Evolutionary conservation across 768 basidiomycete species (phyloP).

Genomic region (Cystobasidium tubakii): DNA sequence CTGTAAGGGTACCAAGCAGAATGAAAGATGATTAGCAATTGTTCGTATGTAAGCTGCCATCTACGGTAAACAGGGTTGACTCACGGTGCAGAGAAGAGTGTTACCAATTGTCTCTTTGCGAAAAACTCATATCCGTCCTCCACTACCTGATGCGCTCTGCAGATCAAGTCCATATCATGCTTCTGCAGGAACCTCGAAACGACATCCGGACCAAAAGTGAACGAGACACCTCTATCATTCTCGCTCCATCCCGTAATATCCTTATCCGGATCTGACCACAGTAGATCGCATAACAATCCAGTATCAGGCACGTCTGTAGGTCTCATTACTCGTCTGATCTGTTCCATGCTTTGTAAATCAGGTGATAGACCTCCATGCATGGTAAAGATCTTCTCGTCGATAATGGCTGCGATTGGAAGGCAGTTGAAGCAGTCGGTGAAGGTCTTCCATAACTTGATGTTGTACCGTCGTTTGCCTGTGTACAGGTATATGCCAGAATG

Average conservation of each 20-base stretch:
- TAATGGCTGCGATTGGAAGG: slow-evolving; percentile 96
- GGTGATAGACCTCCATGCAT: slow-evolving; percentile 98
- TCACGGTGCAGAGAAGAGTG: slow-evolving; percentile 82
- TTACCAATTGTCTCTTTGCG: slow-evolving; percentile 92
- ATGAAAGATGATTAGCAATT: neutral
- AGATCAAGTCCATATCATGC: slow-evolving; percentile 99
- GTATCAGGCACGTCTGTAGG: slow-evolving; percentile 99
- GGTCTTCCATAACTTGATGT: slow-evolving; percentile 99
- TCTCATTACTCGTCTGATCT: slow-evolving; percentile 97
- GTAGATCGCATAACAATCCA: slow-evolving; percentile 85
- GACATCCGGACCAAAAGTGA: slow-evolving; percentile 97
- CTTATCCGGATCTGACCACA: slow-evolving; percentile 99
- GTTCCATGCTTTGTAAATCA: slow-evolving; percentile 98
- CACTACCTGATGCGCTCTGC: slow-evolving; percentile 97
- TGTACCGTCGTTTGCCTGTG: slow-evolving; percentile 96
- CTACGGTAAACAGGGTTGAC: slow-evolving; percentile 22
- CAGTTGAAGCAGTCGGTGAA: slow-evolving; percentile 99
- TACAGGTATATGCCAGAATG: neutral
- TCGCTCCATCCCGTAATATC: slow-evolving; percentile 99
- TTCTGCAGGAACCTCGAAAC: slow-evolving; percentile 97
- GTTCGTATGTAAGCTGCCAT: neutral
- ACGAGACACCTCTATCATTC: slow-evolving; percentile 97
- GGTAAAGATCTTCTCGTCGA: slow-evolving; percentile 99
- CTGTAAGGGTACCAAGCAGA: neutral
- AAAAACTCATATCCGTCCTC: slow-evolving; percentile 99